Evolutionary conservation across 495 filamentous ascomycete genomes (phyloP).

Genomic region (Aspergillus bertholletiae): DNA sequence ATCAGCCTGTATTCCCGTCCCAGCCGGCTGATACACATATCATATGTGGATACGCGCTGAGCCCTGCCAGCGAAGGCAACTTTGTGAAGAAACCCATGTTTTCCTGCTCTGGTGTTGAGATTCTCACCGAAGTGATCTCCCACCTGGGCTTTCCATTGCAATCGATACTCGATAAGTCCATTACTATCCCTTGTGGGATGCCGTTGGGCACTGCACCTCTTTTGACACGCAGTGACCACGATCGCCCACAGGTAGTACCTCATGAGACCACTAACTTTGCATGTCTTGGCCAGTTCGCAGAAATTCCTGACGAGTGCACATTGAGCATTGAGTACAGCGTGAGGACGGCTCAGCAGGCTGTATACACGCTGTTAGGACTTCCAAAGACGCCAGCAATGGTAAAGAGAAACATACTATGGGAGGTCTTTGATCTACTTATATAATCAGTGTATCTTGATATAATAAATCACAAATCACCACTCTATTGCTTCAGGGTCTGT

Average conservation of each 20-base stretch:
- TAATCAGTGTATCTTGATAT: too few species aligned
- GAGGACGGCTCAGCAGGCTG: constrained; percentile 28
- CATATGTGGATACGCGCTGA: constrained; percentile 30
- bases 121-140: constrained; percentile 24
- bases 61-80: constrained; percentile 17
- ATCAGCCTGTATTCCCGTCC: constrained; percentile 22
- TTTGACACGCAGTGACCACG: constrained; percentile 16
- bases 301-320: constrained; percentile 27
- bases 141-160: constrained; percentile 14
- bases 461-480: too few species aligned
- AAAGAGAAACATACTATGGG: too few species aligned
- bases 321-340: constrained; percentile 34
- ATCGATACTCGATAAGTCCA: neutral
- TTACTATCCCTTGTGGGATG: constrained; percentile 19
- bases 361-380: too few species aligned
- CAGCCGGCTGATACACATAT: constrained; percentile 13
- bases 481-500: too few species aligned
- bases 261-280: constrained; percentile 26
- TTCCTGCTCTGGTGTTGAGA: constrained; percentile 25
- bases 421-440: too few species aligned
- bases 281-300: constrained; percentile 31
- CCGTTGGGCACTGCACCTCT: constrained; percentile 27
- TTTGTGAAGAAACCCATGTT: constrained; percentile 33
- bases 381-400: too few species aligned
- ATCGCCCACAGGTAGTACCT: constrained; percentile 29